These are phyloP conservation scores for Priceomyces carsonii DNA, from an alignment of 805 yeast genomes.

Conservation along the genomic window DNA sequence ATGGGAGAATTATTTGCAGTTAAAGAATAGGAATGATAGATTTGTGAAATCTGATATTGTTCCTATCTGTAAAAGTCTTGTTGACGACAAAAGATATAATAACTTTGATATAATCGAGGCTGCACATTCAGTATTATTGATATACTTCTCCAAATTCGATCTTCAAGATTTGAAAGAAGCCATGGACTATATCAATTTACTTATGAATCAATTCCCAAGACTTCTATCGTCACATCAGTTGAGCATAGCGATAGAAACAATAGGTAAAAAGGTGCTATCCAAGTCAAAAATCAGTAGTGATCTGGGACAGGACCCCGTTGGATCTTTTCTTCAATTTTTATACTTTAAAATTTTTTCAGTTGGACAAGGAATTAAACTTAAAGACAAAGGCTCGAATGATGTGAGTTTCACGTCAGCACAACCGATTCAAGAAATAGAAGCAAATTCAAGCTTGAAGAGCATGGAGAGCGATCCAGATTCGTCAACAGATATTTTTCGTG, in stretches of 20 bases:
- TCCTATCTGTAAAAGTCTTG: constrained; percentile 34
- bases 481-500: constrained; percentile 23
- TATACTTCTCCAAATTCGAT: constrained; percentile 32
- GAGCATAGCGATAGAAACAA: constrained; percentile 55
- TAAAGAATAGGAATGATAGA: constrained; percentile 12
- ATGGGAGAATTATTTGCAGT: constrained; percentile 47
- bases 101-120: constrained; percentile 51
- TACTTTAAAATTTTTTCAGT: constrained; percentile 41
- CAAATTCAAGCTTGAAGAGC: constrained; percentile 34
- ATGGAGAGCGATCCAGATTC: constrained; percentile 19
- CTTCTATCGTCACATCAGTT: constrained; percentile 55
- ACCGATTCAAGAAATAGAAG: constrained; percentile 37
- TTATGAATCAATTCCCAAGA: constrained; percentile 57
- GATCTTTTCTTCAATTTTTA: constrained; percentile 43
- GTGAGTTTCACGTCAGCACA: constrained; percentile 33
- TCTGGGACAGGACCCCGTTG: constrained; percentile 17
- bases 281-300: constrained; percentile 15
- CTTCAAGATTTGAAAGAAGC: constrained; percentile 19
- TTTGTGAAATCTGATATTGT: constrained; percentile 27
- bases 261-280: constrained; percentile 44
- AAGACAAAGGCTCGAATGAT: constrained; percentile 7
- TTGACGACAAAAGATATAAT: constrained; percentile 19
- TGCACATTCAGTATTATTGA: constrained; percentile 57
- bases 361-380: constrained; percentile 25
- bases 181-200: constrained; percentile 45